Base-by-base conservation (phyloP, 2,329 filamentous ascomycete genomes). In the Lachnellula willkommii region DNA sequence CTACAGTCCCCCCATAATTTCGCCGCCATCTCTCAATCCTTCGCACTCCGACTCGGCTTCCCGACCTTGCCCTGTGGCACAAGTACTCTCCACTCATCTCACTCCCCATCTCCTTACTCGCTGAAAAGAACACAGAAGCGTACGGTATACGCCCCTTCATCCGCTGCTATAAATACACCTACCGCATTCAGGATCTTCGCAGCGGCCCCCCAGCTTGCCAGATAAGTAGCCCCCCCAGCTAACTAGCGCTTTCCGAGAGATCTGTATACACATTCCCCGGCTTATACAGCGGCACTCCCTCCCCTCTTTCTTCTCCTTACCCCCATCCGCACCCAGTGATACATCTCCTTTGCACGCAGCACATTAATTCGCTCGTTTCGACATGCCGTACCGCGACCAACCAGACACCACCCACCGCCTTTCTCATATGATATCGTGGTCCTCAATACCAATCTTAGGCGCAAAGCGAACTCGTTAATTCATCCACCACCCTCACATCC, bases 1-100 rank as follows among this genome's bases (percentile, higher is more conserved):
- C 61, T 50, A 43, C 39, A 50, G 66, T 70, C 69, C 69, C 62
- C 58, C 32, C 40, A 47, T 46, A 56, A 52, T n/a, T 47, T 49
- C 12, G 17, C 26, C 7, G 46, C 56, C 36, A 56, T 22, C 20
- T 45, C n/a, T 22, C 5, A 24, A 55, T 58, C 36, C 24, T 51
- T 37, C 3, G 53, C 46, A 28, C 28, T 43, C 20, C 24, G 26
- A 51, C 53, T 58, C 12, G 49, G 40, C 28, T 49, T 50, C 14
- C 45, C 35, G 2, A 42, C 2, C 49, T 51, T 52, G 2, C 48
- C 53, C 22, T 55, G 47, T 8, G 49, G 46, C 17, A 53, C 48
- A 52, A 59, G 51, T 59, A 61, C 7, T 12, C 22, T 8, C 56
- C 59, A 36, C 50, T 52, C 22, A 52, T 28, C 22, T 57, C 37